These are phyloP conservation scores for Excoecaria cochinchinensis DNA, from an alignment of 345 rosid genomes.

Conservation along the genomic window DNA sequence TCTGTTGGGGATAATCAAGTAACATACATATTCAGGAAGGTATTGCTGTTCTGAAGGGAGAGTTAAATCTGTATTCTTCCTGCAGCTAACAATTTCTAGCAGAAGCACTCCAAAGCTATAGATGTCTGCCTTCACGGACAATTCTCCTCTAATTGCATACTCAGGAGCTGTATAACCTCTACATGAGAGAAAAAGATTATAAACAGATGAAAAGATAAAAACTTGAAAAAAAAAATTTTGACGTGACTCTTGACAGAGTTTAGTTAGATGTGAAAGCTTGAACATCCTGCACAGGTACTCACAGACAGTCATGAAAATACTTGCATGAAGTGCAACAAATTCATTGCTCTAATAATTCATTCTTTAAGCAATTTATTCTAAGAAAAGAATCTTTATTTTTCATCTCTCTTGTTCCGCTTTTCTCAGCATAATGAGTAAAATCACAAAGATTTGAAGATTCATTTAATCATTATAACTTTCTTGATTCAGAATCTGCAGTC, in stretches of 20 bases:
- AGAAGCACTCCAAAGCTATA: conserved; percentile 68
- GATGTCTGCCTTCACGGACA: conserved; percentile 70
- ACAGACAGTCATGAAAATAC: too few species aligned
- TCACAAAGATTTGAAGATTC: too few species aligned
- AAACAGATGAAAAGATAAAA: background rate
- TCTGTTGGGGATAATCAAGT: background rate
- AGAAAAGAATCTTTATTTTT: too few species aligned
- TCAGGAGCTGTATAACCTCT: conserved; percentile 78
- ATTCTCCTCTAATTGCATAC: conserved; percentile 62
- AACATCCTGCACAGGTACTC: too few species aligned
- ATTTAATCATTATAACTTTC: too few species aligned
- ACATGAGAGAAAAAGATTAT: background rate
- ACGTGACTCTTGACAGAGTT: background rate
- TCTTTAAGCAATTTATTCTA: too few species aligned
- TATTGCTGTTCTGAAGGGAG: conserved; percentile 65
- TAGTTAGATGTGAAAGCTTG: background rate
- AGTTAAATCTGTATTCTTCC: conserved; percentile 57
- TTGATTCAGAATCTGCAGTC: too few species aligned
- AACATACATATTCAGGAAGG: conserved; percentile 66
- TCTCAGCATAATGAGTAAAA: too few species aligned
- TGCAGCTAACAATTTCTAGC: conserved; percentile 62
- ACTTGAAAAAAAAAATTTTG: background rate
- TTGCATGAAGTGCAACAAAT: too few species aligned
- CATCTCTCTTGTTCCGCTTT: too few species aligned
- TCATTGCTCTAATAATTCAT: too few species aligned